These are phyloP conservation scores for Microdochium paspali DNA, from an alignment of 2,329 filamentous ascomycete species.

Conservation along the genomic window DNA sequence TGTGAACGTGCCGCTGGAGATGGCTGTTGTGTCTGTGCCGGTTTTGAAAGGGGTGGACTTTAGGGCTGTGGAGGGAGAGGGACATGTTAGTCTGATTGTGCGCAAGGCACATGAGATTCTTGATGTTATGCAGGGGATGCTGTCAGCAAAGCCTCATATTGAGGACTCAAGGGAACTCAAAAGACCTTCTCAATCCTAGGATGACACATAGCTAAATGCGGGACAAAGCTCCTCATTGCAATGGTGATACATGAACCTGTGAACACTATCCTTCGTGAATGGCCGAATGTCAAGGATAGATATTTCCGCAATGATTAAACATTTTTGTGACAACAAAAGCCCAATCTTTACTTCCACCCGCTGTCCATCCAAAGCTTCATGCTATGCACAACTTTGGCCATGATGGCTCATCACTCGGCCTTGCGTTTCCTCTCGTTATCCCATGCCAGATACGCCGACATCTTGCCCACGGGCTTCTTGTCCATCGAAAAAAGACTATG, in stretches of 20 bases:
- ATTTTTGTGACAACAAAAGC: no score
- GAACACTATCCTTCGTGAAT: no score
- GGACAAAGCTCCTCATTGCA: no score
- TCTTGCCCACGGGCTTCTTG: not conserved
- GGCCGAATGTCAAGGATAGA: no score
- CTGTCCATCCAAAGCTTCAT: no score
- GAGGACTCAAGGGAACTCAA: not conserved
- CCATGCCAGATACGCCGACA: not conserved
- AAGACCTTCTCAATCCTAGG: no score
- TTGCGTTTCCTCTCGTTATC: not conserved
- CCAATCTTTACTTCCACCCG: no score
- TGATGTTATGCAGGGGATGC: not conserved
- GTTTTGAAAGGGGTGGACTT: not conserved
- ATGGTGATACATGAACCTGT: no score
- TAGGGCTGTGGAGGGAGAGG: not conserved
- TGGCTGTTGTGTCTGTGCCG: not conserved
- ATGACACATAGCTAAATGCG: no score
- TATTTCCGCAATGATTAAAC: no score
- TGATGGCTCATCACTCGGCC: no score
- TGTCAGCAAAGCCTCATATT: not conserved
- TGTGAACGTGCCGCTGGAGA: conserved; percentile 2
- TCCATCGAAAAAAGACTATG: not conserved
- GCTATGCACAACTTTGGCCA: no score
- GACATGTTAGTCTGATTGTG: not conserved
- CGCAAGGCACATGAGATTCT: not conserved